These are phyloP conservation scores for Arabis hirsuta DNA, from an alignment of 345 rosid species.

Conservation along the genomic window DNA sequence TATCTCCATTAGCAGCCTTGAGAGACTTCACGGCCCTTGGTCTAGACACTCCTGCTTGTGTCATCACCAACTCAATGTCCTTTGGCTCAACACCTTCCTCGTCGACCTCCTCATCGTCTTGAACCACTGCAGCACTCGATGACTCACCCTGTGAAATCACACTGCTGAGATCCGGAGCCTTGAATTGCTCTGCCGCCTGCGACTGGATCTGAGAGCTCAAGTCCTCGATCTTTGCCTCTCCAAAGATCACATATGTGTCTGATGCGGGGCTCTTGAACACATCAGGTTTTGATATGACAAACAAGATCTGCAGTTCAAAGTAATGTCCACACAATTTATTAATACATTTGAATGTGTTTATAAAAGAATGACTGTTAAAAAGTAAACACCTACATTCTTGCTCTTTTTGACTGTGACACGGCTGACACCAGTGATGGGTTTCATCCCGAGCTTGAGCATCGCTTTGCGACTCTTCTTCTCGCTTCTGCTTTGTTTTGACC, in stretches of 20 bases:
- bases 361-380: background rate
- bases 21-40: constrained; percentile 79
- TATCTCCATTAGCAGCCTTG: constrained; percentile 80
- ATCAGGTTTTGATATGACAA: constrained; percentile 89
- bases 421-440: constrained; percentile 82
- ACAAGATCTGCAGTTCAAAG: constrained; percentile 58
- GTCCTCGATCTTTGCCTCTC: constrained; percentile 95
- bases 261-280: constrained; percentile 91
- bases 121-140: constrained; percentile 51
- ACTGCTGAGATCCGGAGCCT: constrained; percentile 70
- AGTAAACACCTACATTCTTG: constrained; percentile 66
- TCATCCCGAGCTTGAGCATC: constrained; percentile 92
- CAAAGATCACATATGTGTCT: constrained; percentile 82
- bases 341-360: background rate
- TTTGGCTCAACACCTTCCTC: constrained; percentile 86
- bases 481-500: constrained; percentile 87
- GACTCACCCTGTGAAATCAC: constrained; percentile 74
- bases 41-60: constrained; percentile 89
- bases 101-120: constrained; percentile 91
- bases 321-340: background rate
- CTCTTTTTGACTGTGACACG: constrained; percentile 88
- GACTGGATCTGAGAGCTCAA: constrained; percentile 86
- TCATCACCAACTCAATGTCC: constrained; percentile 95
- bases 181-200: constrained; percentile 89
- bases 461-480: constrained; percentile 96